phyloP scores from a whole-genome alignment of 176 grass and related monocot genomes.

The Eleusine indica region DNA sequence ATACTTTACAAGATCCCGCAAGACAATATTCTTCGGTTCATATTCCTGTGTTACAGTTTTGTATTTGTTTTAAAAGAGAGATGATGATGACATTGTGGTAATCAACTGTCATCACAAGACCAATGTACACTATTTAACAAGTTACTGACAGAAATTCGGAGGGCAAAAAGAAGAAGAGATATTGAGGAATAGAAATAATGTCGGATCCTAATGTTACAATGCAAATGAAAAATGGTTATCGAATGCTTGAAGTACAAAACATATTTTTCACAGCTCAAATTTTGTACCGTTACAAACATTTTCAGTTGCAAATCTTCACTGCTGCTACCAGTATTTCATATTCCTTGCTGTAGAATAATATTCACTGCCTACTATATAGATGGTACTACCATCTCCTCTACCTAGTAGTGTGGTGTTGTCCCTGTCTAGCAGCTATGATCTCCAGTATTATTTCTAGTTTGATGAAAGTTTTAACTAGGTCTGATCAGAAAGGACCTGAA shows the following conservation, averaged over 20 bases:
- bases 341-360: not conserved
- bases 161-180: not conserved
- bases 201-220: not conserved
- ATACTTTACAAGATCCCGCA: slow-evolving; percentile 36
- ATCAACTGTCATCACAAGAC: no score
- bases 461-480: not conserved
- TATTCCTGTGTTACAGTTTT: slow-evolving; percentile 27
- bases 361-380: no score
- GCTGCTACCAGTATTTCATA: no score
- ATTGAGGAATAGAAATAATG: no score
- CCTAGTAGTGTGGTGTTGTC: not conserved
- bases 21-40: slow-evolving; percentile 33
- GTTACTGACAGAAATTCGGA: not conserved
- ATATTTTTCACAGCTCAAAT: not conserved
- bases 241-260: not conserved
- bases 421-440: not conserved
- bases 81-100: not conserved
- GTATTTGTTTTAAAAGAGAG: no score
- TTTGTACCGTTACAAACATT: no score
- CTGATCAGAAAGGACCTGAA: slow-evolving; percentile 21
- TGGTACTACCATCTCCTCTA: not conserved
- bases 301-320: no score
- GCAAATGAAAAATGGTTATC: not conserved
- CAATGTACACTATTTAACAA: not conserved
- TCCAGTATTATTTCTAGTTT: not conserved